phyloP scores from a whole-genome alignment of 371 early-diverging fungal genomes.

The Vavraia culicis region DNA sequence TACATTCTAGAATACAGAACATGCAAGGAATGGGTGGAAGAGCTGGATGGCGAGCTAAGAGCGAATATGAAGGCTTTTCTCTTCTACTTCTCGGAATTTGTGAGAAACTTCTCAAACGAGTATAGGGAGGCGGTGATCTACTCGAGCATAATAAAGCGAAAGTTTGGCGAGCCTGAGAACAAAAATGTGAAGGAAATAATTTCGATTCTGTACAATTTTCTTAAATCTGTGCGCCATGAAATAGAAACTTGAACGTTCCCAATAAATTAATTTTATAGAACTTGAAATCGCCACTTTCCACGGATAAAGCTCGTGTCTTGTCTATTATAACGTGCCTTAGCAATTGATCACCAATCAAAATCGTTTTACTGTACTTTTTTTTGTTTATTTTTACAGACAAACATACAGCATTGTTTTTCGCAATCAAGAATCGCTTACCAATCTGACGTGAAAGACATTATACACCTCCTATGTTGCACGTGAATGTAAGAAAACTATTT shows the following conservation, averaged over 20 bases:
- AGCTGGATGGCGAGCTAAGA: constrained; percentile 6
- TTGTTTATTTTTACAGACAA: too few relatives aligned
- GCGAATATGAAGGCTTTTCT: constrained; percentile 1
- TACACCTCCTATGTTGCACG: too few relatives aligned
- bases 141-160: constrained; percentile 12
- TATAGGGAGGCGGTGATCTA: constrained; percentile 5
- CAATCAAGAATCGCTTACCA: too few relatives aligned
- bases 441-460: too few relatives aligned
- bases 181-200: constrained; percentile 2
- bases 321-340: too few relatives aligned
- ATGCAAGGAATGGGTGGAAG: not conserved
- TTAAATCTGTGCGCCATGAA: not conserved
- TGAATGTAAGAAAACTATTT: too few relatives aligned
- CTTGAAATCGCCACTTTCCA: too few relatives aligned
- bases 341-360: too few relatives aligned
- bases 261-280: too few relatives aligned
- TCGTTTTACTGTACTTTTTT: too few relatives aligned
- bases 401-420: too few relatives aligned
- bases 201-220: constrained; percentile 3
- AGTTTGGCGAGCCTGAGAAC: constrained; percentile 18
- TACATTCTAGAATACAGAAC: constrained; percentile 15
- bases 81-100: not conserved
- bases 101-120: not conserved
- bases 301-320: too few relatives aligned
- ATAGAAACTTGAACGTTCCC: not conserved